Evolutionary conservation across 2,329 filamentous ascomycete genomes (phyloP).

Genomic region (Trichoderma aggressivum): DNA sequence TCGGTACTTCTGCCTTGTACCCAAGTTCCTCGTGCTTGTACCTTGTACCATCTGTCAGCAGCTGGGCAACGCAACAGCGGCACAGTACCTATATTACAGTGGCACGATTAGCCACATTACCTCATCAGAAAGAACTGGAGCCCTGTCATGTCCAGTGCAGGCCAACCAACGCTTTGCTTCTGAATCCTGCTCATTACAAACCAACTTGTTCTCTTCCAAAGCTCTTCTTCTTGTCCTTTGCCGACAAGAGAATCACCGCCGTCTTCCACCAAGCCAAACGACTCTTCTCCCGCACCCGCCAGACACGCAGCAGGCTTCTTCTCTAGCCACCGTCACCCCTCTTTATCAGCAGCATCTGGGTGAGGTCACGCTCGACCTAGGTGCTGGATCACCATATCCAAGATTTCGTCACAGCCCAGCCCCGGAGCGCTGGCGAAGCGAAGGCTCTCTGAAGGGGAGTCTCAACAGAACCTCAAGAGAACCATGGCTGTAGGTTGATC

Average conservation of each 20-base stretch:
- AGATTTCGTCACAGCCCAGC: constrained; percentile 33
- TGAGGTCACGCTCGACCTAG: constrained; percentile 38
- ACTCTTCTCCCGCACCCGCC: neutral
- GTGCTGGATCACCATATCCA: constrained; percentile 35
- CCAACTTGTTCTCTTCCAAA: neutral
- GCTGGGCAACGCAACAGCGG: neutral
- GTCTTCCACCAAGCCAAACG: neutral
- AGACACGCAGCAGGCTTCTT: neutral
- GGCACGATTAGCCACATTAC: constrained; percentile 15
- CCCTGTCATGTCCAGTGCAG: neutral
- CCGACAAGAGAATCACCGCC: neutral
- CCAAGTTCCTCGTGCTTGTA: neutral
- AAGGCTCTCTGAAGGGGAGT: constrained; percentile 61
- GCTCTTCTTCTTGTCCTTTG: neutral
- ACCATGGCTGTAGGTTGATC: constrained; percentile 56
- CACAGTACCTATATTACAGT: neutral
- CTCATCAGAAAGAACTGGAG: constrained; percentile 17
- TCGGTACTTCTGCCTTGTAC: constrained; percentile 13
- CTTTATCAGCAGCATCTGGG: constrained; percentile 25
- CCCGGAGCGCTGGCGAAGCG: constrained; percentile 62
- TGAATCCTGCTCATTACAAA: constrained; percentile 12
- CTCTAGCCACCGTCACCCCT: neutral
- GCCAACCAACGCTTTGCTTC: neutral
- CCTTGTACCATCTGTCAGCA: neutral
- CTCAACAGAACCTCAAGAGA: constrained; percentile 55